phyloP scores from a whole-genome alignment of 2,329 filamentous ascomycete species.

The Conoideocrella luteorostrata region DNA sequence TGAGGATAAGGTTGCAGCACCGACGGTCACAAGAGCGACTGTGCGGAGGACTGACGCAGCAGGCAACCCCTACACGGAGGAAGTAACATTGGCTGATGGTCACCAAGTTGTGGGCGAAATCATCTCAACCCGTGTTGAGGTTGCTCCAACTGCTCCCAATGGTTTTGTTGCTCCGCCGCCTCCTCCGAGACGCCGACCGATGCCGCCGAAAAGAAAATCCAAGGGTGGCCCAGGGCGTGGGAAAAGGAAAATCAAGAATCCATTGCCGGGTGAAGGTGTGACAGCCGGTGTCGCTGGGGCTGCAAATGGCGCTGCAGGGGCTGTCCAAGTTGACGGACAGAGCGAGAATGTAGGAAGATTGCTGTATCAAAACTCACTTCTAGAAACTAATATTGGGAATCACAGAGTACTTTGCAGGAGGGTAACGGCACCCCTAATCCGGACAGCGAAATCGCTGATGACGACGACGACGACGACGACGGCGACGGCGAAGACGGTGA shows the following conservation, averaged over 20 bases:
- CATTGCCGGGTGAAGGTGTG: slow-evolving; percentile 30
- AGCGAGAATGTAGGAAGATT: slow-evolving; percentile 32
- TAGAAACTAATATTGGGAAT: neutral
- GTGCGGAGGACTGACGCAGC: slow-evolving; percentile 71
- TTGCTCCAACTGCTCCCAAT: slow-evolving; percentile 52
- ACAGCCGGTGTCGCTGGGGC: slow-evolving; percentile 21
- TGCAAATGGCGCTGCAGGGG: slow-evolving; percentile 29
- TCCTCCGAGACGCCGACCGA: slow-evolving; percentile 55
- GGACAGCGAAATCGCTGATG: slow-evolving; percentile 50
- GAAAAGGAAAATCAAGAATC: slow-evolving; percentile 67
- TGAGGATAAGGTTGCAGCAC: slow-evolving; percentile 36
- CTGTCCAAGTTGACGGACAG: slow-evolving; percentile 30
- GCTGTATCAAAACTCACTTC: neutral
- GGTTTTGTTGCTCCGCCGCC: slow-evolving; percentile 37
- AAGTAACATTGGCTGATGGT: slow-evolving; percentile 74
- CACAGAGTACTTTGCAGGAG: slow-evolving; percentile 36
- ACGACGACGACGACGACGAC: slow-evolving; percentile 37
- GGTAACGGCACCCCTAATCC: slow-evolving; percentile 36
- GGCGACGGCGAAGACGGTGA: slow-evolving; percentile 43
- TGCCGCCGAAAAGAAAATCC: slow-evolving; percentile 73
- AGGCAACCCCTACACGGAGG: slow-evolving; percentile 78
- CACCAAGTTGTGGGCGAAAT: slow-evolving; percentile 79
- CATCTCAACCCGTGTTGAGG: slow-evolving; percentile 52
- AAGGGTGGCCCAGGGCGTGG: slow-evolving; percentile 71
- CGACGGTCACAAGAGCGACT: slow-evolving; percentile 68